Evolutionary conservation across 441 rosid genomes (phyloP), one percentile per base, ranked within the genome.

Genomic region (Codiaeum variegatum): DNA sequence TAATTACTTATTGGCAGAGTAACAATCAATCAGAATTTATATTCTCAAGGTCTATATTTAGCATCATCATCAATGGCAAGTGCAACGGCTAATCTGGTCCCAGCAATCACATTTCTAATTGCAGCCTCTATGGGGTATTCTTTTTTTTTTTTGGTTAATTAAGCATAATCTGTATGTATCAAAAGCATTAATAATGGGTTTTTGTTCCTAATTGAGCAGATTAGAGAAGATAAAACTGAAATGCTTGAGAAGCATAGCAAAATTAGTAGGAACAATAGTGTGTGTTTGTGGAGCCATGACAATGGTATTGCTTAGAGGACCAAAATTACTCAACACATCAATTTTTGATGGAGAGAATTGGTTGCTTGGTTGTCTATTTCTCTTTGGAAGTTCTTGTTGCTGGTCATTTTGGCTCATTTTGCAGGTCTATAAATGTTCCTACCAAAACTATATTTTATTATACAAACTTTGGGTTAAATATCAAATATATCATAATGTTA

Each of bases 381-480:
- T 87, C 69, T 77, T 87, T 24, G 83, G 78, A 70, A 85, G 88
- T 74, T 18, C 84, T 28, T 72, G 72, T 68, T 91, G 85, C 79
- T 91, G 93, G 93, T 84, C 93, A 28, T 28, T 80, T 73, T 87
- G 96, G 93, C 69, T 88, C 34, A 84, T 81, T 74, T 77, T 66
- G 56, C 70, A 66, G 70, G 70, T n/a, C n/a, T n/a, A n/a, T n/a
- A n/a, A n/a, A n/a, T n/a, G n/a, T n/a, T n/a, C n/a, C n/a, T n/a
- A n/a, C n/a, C n/a, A n/a, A n/a, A n/a, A n/a, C n/a, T n/a, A n/a
- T n/a, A n/a, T n/a, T n/a, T n/a, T n/a, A n/a, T n/a, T n/a, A n/a
- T n/a, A n/a, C n/a, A n/a, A n/a, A n/a, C n/a, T n/a, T n/a, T n/a
- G n/a, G n/a, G n/a, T n/a, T n/a, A n/a, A n/a, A n/a, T n/a, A n/a